Conservation (phyloP, 2,329 filamentous ascomycete species). For the Fusarium globosum region DNA sequence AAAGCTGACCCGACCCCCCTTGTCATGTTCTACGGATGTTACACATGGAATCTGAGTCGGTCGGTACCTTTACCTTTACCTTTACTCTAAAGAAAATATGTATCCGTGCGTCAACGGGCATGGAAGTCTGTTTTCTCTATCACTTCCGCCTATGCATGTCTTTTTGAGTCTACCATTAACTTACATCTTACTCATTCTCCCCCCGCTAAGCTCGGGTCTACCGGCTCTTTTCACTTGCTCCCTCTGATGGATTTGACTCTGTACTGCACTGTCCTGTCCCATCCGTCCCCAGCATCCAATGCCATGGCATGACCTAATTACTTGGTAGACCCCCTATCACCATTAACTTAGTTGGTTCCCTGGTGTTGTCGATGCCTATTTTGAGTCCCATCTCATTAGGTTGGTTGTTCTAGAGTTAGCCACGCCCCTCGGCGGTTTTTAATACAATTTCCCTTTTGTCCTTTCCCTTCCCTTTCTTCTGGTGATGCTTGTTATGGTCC, state of each 20-base stretch:
- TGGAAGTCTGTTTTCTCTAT: constrained; percentile 35
- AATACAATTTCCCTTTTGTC: constrained; percentile 44
- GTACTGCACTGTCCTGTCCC: constrained; percentile 7
- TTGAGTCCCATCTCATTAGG: constrained; percentile 10
- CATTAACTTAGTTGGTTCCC: constrained; percentile 9
- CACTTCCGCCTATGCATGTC: constrained; percentile 32
- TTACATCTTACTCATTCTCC: constrained; percentile 13
- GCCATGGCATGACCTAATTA: constrained; percentile 22
- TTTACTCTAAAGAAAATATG: constrained; percentile 9
- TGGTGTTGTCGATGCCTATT: constrained; percentile 27
- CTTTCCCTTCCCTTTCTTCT: constrained; percentile 41
- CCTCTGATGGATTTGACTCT: constrained; percentile 25
- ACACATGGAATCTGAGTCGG: constrained; percentile 43
- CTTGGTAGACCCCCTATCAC: constrained; percentile 38
- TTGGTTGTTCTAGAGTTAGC: constrained; percentile 14
- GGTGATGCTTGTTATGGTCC: constrained; percentile 37
- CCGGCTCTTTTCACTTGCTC: constrained; percentile 20
- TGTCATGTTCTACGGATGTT: constrained; percentile 29
- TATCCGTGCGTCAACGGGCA: constrained; percentile 31
- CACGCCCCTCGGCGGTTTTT: constrained; percentile 43
- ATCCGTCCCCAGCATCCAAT: constrained; percentile 2
- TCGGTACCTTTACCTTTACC: constrained; percentile 31
- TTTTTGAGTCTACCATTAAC: constrained; percentile 25
- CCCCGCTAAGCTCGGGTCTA: constrained; percentile 36
- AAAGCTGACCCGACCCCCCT: constrained; percentile 12